Evolutionary conservation across 495 filamentous ascomycete genomes (phyloP), one percentile per base, ranked within the genome.

Genomic region (Trypethelium eluteriae): DNA sequence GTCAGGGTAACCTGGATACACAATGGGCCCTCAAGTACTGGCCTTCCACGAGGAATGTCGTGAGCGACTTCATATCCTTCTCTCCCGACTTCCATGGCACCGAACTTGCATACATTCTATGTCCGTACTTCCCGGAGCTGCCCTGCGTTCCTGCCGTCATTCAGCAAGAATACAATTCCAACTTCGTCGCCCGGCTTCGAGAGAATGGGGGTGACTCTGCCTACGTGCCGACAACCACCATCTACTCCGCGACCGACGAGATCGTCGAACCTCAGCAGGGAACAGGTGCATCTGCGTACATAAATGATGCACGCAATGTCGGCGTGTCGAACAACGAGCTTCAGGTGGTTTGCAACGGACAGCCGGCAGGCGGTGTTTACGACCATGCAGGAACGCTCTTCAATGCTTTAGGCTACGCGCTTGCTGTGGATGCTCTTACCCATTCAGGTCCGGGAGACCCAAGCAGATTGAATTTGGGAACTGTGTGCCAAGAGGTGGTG

Each of bases 21-120:
- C 81, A 84, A 68, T 83, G 81, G 81, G 79, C 76, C 10, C 73
- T 80, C 66, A 82, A 82, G 67, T 84, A 83, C 76, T 85, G 80
- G 81, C 81, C 79, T 1, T 79, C 77, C 2, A 78, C 79, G 0
- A 71, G 74, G 3, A 32, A 11, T 35, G 69, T 69, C 2, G 74
- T 78, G 2, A 72, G 70, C 32, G 77, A 83, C 63, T 76, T 79
- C 65, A 75, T 84, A 46, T 74, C 76, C 57, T 74, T 82, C 59
- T 78, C 76, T 10, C 75, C 77, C 0, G 80, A 82, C 66, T 82
- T 79, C 68, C 79, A 80, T 66, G 81, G 82, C 2, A 81, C 80
- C 1, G 46, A 73, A 7, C 39, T 76, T 0, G 72, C 72, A 0
- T 69, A 72, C 38, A 16, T 77, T 6, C 64, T 77, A 35, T 75